A percentile compares a stretch with the other conserved stretches of the same genome.
These are phyloP conservation scores for Naegleria fowleri DNA, from an alignment of 208 protist species.

Conservation along the genomic window DNA sequence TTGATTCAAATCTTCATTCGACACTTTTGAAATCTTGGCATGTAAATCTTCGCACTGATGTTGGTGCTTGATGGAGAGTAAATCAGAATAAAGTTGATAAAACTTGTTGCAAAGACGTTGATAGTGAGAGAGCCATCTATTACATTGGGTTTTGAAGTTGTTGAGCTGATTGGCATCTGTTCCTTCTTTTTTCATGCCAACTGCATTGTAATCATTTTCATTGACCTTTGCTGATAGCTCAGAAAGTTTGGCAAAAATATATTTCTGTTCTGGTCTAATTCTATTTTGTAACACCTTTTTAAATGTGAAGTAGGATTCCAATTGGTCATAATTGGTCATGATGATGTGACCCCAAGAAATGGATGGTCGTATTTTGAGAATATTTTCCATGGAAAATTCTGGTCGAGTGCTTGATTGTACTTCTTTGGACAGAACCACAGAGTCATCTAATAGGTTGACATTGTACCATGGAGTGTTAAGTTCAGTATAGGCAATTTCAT, in stretches of 20 bases:
- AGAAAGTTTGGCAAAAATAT: background rate
- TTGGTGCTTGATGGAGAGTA: background rate
- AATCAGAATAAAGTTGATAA: background rate
- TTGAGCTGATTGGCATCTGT: background rate
- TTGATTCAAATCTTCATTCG: background rate
- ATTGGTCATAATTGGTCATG: background rate
- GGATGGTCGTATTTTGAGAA: background rate
- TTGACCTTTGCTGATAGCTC: background rate
- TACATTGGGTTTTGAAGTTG: background rate
- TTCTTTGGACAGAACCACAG: background rate
- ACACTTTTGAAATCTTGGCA: background rate
- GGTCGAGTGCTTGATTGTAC: background rate
- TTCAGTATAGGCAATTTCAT: background rate
- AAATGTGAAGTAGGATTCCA: background rate
- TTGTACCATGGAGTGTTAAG: slow-evolving; percentile 3
- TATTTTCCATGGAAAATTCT: background rate
- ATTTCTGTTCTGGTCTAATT: slow-evolving; percentile 14
- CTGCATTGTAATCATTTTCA: background rate
- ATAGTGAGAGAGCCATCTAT: background rate
- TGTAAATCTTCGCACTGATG: background rate
- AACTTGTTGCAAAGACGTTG: background rate
- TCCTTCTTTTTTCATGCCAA: background rate
- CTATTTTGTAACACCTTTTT: background rate
- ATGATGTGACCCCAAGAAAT: slow-evolving; percentile 7
- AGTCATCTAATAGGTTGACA: background rate